Percentiles rank a stretch among this genome's conserved stretches.
phyloP scores from a whole-genome alignment of 1,284 basidiomycete species.

The Marasmius sp. region DNA sequence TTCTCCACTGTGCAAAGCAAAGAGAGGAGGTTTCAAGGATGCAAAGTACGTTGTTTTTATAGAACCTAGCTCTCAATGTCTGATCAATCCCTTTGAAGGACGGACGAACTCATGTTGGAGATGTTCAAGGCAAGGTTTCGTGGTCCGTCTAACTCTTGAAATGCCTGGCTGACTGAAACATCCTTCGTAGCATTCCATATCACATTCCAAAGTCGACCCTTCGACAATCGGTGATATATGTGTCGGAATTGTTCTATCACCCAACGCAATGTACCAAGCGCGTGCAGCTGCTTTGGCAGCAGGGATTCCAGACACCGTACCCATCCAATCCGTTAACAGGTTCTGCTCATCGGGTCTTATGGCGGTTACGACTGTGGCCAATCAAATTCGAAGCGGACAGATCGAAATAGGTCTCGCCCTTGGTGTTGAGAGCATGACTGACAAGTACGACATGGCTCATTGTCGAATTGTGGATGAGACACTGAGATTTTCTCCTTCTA shows the following conservation, averaged over 20 bases:
- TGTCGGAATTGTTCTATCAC: constrained; percentile 70
- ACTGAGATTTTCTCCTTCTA: constrained; percentile 24
- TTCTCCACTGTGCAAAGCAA: constrained; percentile 74
- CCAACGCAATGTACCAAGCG: constrained; percentile 64
- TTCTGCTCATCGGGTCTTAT: constrained; percentile 81
- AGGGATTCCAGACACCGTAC: constrained; percentile 77
- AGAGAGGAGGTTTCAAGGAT: constrained; percentile 81
- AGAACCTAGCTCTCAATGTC: neutral
- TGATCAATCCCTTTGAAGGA: constrained; percentile 36
- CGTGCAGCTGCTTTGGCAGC: constrained; percentile 78
- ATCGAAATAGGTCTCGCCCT: constrained; percentile 85
- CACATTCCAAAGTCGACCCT: constrained; percentile 66
- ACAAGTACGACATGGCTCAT: constrained; percentile 48
- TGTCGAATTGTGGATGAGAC: neutral
- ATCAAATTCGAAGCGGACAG: constrained; percentile 79
- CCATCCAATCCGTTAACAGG: constrained; percentile 75
- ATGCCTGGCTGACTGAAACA: neutral
- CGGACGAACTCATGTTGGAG: constrained; percentile 75
- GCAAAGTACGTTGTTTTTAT: constrained; percentile 44
- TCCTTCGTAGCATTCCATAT: constrained; percentile 53
- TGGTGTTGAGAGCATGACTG: constrained; percentile 84
- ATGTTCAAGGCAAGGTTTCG: constrained; percentile 62
- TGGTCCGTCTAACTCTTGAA: neutral
- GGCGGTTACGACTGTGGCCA: constrained; percentile 73
- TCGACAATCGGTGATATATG: constrained; percentile 75